phyloP scores from a whole-genome alignment of 441 rosid species.

The Pelargonium citronellum region DNA sequence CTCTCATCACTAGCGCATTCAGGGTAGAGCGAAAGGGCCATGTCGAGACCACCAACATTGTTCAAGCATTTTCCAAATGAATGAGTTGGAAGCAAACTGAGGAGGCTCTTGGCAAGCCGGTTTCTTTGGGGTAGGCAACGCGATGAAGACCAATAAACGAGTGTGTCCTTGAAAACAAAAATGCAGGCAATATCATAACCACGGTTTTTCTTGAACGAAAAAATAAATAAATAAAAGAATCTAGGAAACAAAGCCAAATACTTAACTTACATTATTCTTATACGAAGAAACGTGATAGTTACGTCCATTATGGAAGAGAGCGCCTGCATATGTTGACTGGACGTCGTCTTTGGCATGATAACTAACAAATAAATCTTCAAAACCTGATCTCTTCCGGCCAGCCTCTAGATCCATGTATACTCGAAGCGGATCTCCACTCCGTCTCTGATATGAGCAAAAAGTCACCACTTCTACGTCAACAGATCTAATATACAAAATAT shows the following conservation, averaged over 20 bases:
- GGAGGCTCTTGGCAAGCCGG: constrained; percentile 52
- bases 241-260: background rate
- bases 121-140: constrained; percentile 73
- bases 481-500: background rate
- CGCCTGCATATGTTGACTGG: constrained; percentile 78
- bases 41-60: constrained; percentile 65
- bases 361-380: constrained; percentile 69
- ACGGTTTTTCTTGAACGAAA: constrained; percentile 1
- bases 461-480: background rate
- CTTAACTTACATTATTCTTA: constrained; percentile 53
- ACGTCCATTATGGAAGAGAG: constrained; percentile 75
- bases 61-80: constrained; percentile 89
- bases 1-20: constrained; percentile 48
- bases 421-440: constrained; percentile 62
- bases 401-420: constrained; percentile 91
- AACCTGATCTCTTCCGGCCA: constrained; percentile 66
- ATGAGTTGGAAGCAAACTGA: constrained; percentile 56
- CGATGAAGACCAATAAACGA: constrained; percentile 89
- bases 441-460: constrained; percentile 36
- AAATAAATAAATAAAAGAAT: too few relatives aligned
- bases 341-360: constrained; percentile 80
- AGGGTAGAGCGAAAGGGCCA: constrained; percentile 68
- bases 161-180: constrained; percentile 44
- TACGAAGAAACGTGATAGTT: constrained; percentile 55
- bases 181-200: background rate